Base-by-base conservation (phyloP, 805 yeast genomes). In the Nakazawaea anatomiae region DNA sequence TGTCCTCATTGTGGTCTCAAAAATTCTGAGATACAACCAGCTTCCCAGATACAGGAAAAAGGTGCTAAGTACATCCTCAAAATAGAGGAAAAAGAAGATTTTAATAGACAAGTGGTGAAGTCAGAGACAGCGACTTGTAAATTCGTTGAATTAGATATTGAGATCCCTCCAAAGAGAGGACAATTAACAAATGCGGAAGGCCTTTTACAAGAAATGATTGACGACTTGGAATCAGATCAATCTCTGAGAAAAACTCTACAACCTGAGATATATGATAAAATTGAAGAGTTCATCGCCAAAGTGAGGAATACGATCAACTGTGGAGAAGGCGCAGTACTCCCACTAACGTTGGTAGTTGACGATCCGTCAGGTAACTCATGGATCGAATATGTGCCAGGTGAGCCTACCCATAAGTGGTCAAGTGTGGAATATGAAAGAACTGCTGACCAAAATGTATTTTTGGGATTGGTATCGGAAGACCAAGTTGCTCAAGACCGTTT, bases 281-380 rank as follows among this genome's bases (percentile, higher is more conserved):
- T 94, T 59, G 85, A 81, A 42, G 81, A 72, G 28, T 82, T 92
- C 53, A 75, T 90, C 52, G 62, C 60, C 28, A 85, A 79, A 61
- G 84, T 92, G 38, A 69, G 73, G 57, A 68, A 75, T 5, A 79
- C 76, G 49, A 71, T 89, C 29, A 74, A 76, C n/a, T 92, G 89
- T 52, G 83, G 84, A 53, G 79, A 77, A 48, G 53, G 44, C 42
- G 80, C 79, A 34, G 76, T 80, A 18, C 67, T 88, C 48, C 98
- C 98, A 1, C 62, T 92, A 55, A 87, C 95, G 0, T 77, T 92
- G 46, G 74, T 77, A 28, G 71, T 89, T 9, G 96, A 91, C 66
- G 99, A 94, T 67, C 97, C 99, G 31, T 80, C 97, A 1, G 99
- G 99, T 12, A 94, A 94, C 72, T 92, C 98, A 4, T 94, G 97